Evolutionary conservation across 2,329 filamentous ascomycete species (phyloP), one percentile per base, ranked within the genome.

Genomic region (Catunica adiposa): DNA sequence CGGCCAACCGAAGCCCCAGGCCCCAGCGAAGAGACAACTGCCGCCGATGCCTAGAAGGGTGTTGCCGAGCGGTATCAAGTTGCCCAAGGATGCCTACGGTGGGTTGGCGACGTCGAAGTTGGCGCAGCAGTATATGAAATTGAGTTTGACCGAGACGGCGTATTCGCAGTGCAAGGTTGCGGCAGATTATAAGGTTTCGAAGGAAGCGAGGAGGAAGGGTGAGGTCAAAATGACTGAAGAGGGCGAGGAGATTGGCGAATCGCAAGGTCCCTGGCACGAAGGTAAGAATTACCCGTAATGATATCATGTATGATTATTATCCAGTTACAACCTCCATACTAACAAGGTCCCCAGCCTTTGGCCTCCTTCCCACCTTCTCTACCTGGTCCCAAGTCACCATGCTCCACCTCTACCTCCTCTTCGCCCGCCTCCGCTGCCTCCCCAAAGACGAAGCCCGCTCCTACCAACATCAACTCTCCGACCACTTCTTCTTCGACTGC

Each of bases 321-420:
- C n/a, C 31, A 20, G 7, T 2, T 20, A n/a, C n/a, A n/a, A n/a
- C n/a, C n/a, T n/a, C n/a, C n/a, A n/a, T 44, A 44, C 15, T 22
- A n/a, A 22, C 40, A 22, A 44, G n/a, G 8, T 17, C 17, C 3
- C 55, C 63, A 94, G 87, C 83, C 53, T 79, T 95, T 60, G 79
- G 79, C 25, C 79, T 98, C 17, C 75, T 78, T 31, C 86, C 89
- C 0, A 97, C 89, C 0, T 98, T 98, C 69, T 89, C 83, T 66
- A 90, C 86, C 56, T 98, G 92, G 92, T 86, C 89, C 20, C 89
- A 97, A 69, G 83, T 97, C 47, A 92, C 89, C 37, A 94, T 95
- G 76, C 77, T 98, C 58, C 90, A 98, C 73, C 85, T 98, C 77
- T 97, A 95, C 73, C 78, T 96, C 58, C 70, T 97, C 58, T 85